Percentiles rank a stretch among this genome's conserved stretches.
phyloP scores from a whole-genome alignment of 2,329 filamentous ascomycete genomes.

The Neofusicoccum cordaticola region DNA sequence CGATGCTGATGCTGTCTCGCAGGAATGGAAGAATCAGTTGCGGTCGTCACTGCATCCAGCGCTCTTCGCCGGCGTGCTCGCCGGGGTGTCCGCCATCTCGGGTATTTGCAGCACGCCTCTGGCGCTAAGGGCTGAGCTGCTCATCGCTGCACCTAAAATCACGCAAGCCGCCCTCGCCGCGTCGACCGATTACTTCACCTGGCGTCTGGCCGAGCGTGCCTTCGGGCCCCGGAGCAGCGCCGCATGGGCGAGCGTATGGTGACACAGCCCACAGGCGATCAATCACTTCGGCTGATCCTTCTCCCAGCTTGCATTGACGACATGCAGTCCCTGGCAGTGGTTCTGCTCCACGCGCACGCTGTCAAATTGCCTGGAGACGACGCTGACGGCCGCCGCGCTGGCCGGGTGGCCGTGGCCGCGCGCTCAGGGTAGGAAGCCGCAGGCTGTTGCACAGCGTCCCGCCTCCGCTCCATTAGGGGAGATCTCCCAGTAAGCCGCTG shows the following conservation, averaged over 20 bases:
- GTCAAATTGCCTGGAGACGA: constrained; percentile 92
- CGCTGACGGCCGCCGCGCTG: constrained; percentile 75
- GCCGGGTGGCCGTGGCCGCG: constrained; percentile 85
- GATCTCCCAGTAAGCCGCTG: constrained; percentile 9
- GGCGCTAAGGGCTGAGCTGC: constrained; percentile 59
- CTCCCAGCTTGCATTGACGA: constrained; percentile 63
- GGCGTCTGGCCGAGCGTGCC: constrained; percentile 71
- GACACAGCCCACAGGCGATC: constrained; percentile 2
- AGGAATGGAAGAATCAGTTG: constrained; percentile 92
- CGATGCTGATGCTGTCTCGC: constrained; percentile 18
- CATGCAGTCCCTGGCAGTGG: constrained; percentile 90
- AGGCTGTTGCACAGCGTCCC: constrained; percentile 9
- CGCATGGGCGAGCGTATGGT: constrained; percentile 67
- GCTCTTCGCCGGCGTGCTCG: constrained; percentile 77
- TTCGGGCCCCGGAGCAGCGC: constrained; percentile 65
- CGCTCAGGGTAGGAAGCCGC: constrained; percentile 17
- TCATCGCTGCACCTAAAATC: constrained; percentile 71
- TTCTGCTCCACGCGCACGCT: constrained; percentile 91
- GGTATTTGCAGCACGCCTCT: constrained; percentile 53
- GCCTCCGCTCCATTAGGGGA: background rate
- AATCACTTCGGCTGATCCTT: constrained; percentile 13
- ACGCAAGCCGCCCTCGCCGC: constrained; percentile 77
- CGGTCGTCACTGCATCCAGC: constrained; percentile 89
- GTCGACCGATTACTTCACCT: constrained; percentile 80
- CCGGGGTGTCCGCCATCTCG: constrained; percentile 57